Conservation (phyloP, 2,329 filamentous ascomycete genomes). For the Penicillium freii region DNA sequence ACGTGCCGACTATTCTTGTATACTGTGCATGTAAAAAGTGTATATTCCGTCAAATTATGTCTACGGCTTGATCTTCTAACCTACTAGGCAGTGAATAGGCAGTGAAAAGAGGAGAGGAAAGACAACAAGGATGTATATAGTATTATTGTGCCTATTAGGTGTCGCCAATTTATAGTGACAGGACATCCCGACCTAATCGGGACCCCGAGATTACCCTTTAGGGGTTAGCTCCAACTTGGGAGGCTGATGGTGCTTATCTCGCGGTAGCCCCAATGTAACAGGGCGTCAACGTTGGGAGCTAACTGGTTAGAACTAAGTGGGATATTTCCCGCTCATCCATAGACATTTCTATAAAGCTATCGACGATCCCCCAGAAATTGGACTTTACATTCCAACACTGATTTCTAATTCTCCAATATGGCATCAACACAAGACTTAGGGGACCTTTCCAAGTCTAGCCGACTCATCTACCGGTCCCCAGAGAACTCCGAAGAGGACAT, state of each 20-base stretch:
- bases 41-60: too few relatives aligned
- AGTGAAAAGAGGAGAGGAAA: too few relatives aligned
- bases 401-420: not conserved
- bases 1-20: too few relatives aligned
- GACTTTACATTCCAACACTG: not conserved
- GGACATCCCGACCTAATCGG: not conserved
- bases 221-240: not conserved
- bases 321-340: not conserved
- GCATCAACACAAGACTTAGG: not conserved
- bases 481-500: conserved; percentile 15
- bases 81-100: too few relatives aligned
- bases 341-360: not conserved
- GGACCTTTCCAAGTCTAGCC: conserved; percentile 2
- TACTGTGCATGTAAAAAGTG: too few relatives aligned
- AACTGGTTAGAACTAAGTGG: not conserved
- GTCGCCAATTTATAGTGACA: too few relatives aligned
- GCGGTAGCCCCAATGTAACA: not conserved
- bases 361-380: not conserved
- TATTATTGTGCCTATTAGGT: too few relatives aligned
- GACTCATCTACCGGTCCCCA: conserved; percentile 14
- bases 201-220: not conserved
- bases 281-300: not conserved
- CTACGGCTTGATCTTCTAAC: too few relatives aligned
- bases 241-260: not conserved
- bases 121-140: too few relatives aligned